Evolutionary conservation across 129 eudicot genomes (phyloP).

Genomic region (Centrapalus pauciflorus): DNA sequence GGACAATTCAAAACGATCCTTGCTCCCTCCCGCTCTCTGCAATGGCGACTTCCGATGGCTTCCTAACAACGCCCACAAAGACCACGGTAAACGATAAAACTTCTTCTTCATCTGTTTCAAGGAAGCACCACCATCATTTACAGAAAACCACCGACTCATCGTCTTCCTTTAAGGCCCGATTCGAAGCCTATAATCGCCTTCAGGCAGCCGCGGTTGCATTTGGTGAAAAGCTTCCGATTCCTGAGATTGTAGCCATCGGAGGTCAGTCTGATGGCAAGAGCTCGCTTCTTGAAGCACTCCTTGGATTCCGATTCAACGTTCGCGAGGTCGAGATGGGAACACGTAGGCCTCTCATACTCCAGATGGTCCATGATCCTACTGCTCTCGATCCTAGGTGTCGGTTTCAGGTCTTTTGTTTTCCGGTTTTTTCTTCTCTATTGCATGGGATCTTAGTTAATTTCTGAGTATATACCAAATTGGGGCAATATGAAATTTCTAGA

Average conservation of each 20-base stretch:
- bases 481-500: too few species aligned
- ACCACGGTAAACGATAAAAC: slow-evolving; percentile 25
- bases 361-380: slow-evolving; percentile 77
- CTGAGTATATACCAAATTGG: too few species aligned
- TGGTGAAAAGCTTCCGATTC: slow-evolving; percentile 90
- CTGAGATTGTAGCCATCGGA: slow-evolving; percentile 79
- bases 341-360: slow-evolving; percentile 73
- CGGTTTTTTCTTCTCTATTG: background rate
- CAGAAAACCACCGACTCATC: slow-evolving; percentile 18
- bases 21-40: slow-evolving; percentile 17
- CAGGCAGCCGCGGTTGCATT: slow-evolving; percentile 93
- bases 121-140: slow-evolving; percentile 35
- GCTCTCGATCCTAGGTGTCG: slow-evolving; percentile 73
- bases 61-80: slow-evolving; percentile 43
- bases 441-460: background rate
- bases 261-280: slow-evolving; percentile 97
- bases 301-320: slow-evolving; percentile 83
- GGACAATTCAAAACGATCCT: slow-evolving; percentile 28
- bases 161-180: slow-evolving; percentile 46
- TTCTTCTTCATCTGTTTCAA: slow-evolving; percentile 31
- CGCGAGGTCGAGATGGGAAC: slow-evolving; percentile 94
- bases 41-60: slow-evolving; percentile 44
- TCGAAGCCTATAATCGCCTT: slow-evolving; percentile 83
- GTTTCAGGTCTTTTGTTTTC: slow-evolving; percentile 63
- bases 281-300: slow-evolving; percentile 83